Conservation (phyloP, 2,329 filamentous ascomycete species). For the Hansfordia pulvinata region DNA sequence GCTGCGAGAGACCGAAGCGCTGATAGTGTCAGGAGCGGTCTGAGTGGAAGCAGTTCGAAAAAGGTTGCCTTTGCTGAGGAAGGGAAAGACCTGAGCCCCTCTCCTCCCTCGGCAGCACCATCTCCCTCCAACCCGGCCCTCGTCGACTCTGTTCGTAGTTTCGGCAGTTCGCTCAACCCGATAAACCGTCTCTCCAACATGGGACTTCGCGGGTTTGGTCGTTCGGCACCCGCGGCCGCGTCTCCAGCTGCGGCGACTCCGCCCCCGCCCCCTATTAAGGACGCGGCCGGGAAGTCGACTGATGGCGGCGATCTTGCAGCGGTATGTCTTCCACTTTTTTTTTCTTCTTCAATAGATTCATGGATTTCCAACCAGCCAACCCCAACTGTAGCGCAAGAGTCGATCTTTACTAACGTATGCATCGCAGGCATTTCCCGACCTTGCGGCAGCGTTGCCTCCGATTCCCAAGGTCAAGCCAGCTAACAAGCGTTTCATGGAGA, state of each 20-base stretch:
- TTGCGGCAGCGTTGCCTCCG: slow-evolving; percentile 38
- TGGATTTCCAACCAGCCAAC: neutral
- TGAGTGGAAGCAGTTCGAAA: slow-evolving; percentile 45
- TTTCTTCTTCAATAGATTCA: neutral
- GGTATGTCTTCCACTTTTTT: slow-evolving; percentile 23
- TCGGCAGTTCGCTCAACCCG: slow-evolving; percentile 72
- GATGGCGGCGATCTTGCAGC: slow-evolving; percentile 44
- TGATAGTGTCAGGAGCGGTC: slow-evolving; percentile 55
- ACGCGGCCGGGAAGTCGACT: slow-evolving; percentile 16
- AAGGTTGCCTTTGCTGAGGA: slow-evolving; percentile 39
- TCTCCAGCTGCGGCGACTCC: slow-evolving; percentile 28
- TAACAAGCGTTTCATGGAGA: slow-evolving; percentile 59
- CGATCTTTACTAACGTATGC: slow-evolving; percentile 2
- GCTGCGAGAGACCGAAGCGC: slow-evolving; percentile 54
- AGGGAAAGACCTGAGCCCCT: slow-evolving; percentile 18
- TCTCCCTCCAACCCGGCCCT: slow-evolving; percentile 39
- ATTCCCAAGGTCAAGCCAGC: slow-evolving; percentile 47
- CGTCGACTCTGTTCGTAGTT: slow-evolving; percentile 68
- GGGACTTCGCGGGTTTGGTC: slow-evolving; percentile 62
- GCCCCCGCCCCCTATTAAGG: slow-evolving; percentile 23
- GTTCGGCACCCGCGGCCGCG: no score
- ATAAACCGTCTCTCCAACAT: slow-evolving; percentile 67
- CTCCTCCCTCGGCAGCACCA: slow-evolving; percentile 15
- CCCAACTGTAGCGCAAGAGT: neutral
- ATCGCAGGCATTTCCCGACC: slow-evolving; percentile 44